Evolutionary conservation across 257 asterid species (phyloP).

Genomic region (Petunia axillaris): DNA sequence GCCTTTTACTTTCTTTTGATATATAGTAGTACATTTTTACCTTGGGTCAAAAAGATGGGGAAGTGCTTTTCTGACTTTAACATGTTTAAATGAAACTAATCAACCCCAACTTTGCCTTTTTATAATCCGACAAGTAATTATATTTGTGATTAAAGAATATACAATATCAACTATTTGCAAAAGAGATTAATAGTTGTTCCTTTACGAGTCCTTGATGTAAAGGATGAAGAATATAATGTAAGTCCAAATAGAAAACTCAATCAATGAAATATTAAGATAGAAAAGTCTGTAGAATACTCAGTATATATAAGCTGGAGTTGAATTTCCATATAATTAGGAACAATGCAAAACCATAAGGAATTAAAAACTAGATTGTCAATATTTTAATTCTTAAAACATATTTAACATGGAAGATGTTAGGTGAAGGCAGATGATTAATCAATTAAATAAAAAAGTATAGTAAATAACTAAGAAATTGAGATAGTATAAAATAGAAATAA

Average conservation of each 20-base stretch:
- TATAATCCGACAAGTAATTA: background rate
- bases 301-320: background rate
- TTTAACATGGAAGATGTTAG: slow-evolving; percentile 7
- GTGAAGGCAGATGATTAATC: background rate
- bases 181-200: background rate
- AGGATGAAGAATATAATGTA: background rate
- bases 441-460: background rate
- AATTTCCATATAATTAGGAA: slow-evolving; percentile 13
- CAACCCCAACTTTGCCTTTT: background rate
- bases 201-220: background rate
- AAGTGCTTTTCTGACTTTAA: too few species aligned
- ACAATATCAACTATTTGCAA: background rate
- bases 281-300: background rate
- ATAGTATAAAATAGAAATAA: background rate
- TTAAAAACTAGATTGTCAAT: background rate
- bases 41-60: background rate
- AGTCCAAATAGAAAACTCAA: background rate
- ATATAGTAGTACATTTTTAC: too few species aligned
- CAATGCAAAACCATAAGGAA: background rate
- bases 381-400: background rate
- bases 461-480: background rate
- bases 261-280: background rate
- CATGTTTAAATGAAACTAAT: too few species aligned
- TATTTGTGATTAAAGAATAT: background rate
- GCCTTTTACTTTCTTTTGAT: background rate